A percentile compares a stretch with the other conserved stretches of the same genome.
Evolutionary conservation across 192 early-diverging fungal species (phyloP).

Genomic region (Coemansia sp.): DNA sequence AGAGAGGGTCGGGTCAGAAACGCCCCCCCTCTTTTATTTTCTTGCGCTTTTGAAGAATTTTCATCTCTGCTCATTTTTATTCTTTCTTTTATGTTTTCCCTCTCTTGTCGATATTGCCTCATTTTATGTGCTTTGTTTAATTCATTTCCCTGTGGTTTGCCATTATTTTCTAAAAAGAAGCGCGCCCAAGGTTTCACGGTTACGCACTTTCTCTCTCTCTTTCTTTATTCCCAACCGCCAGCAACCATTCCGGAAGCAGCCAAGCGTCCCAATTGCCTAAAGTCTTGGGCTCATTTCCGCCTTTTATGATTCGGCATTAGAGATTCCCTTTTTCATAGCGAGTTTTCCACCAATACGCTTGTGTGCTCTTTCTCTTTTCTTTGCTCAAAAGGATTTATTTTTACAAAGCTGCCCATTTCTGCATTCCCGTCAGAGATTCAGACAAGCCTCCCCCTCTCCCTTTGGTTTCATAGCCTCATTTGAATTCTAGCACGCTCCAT

Average conservation of each 20-base stretch:
- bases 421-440: not conserved
- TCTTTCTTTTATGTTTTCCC: slow-evolving; percentile 20
- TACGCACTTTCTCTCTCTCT: not conserved
- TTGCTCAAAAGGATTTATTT: slow-evolving; percentile 4
- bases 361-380: not conserved
- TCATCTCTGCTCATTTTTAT: slow-evolving; percentile 5
- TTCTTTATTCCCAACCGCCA: not conserved
- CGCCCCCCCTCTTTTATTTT: too few relatives aligned
- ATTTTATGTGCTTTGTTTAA: slow-evolving; percentile 18
- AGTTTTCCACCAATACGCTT: not conserved
- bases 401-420: not conserved
- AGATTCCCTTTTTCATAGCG: not conserved
- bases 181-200: not conserved
- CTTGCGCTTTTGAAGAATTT: too few relatives aligned
- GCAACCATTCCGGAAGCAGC: not conserved
- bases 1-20: too few relatives aligned
- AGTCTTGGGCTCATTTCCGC: not conserved
- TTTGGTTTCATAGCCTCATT: not conserved
- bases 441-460: not conserved
- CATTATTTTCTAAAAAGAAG: not conserved
- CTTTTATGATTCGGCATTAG: not conserved
- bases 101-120: slow-evolving; percentile 20
- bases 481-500: not conserved
- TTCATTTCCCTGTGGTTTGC: not conserved
- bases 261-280: not conserved